Evolutionary conservation across 2,329 filamentous ascomycete species (phyloP).

Genomic region (Ophiostoma montium): DNA sequence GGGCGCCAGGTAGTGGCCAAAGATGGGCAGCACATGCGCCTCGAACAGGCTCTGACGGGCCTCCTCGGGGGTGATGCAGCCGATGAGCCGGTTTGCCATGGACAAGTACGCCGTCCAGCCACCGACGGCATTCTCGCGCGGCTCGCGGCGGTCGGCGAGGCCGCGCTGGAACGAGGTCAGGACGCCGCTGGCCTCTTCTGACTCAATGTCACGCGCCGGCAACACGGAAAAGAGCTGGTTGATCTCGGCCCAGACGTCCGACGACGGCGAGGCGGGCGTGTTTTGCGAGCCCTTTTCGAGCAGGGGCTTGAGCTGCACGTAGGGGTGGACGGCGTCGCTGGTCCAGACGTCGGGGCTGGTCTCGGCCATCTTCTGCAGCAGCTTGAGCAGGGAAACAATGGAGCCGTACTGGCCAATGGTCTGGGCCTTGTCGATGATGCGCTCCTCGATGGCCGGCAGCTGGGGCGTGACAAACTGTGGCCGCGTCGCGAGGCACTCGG

Average conservation of each 20-base stretch:
- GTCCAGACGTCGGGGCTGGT: constrained; percentile 61
- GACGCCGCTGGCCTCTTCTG: constrained; percentile 43
- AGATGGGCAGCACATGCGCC: constrained; percentile 38
- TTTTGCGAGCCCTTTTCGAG: constrained; percentile 74
- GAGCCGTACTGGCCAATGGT: constrained; percentile 61
- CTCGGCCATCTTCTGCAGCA: constrained; percentile 52
- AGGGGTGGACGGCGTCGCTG: constrained; percentile 36
- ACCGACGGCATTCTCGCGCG: constrained; percentile 47
- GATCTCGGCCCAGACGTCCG: constrained; percentile 60
- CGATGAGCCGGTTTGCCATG: constrained; percentile 39
- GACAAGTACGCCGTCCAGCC: constrained; percentile 69
- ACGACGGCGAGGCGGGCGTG: constrained; percentile 29
- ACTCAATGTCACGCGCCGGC: constrained; percentile 28
- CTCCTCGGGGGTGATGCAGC: constrained; percentile 29
- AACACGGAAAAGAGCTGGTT: constrained; percentile 48
- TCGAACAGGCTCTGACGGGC: constrained; percentile 30
- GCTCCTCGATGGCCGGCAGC: constrained; percentile 36
- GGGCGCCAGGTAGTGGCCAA: constrained; percentile 39
- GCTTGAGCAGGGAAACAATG: constrained; percentile 53
- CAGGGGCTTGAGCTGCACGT: constrained; percentile 51
- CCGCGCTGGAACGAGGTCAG: constrained; percentile 56
- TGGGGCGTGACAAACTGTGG: constrained; percentile 33
- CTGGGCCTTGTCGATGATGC: constrained; percentile 60
- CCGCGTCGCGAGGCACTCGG: constrained; percentile 31
- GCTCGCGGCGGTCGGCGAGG: constrained; percentile 61